Evolutionary conservation across 2,329 filamentous ascomycete genomes (phyloP), one percentile per base, ranked within the genome.

Genomic region (Sarocladium kiliense): DNA sequence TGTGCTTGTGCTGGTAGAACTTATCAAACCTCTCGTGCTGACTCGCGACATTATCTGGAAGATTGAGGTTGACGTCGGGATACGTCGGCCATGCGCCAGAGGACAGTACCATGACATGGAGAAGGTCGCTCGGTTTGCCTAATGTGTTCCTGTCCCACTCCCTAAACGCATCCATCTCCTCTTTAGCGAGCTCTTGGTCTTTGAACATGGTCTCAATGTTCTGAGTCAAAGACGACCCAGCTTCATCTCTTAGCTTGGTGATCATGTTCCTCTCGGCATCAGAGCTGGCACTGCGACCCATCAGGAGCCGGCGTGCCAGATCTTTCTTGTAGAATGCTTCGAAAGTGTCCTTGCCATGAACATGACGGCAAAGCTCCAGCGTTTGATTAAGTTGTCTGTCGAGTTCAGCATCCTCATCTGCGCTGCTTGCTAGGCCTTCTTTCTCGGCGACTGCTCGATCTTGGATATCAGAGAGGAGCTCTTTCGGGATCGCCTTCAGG

Each of bases 191-290:
- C 66, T 97, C 92, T 70, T 97, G 91, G 65, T 99, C 94, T 70
- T 96, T 96, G 77, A 99, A 99, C 94, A 99, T 99, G 59, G 93
- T 90, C 71, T 99, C 95, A 0, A 99, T 78, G 65, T 99, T 99
- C 67, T 96, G 92, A 0, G 94, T 99, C 68, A 99, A 97, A 62
- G 84, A 89, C 14, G 89, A 88, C 37, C 94, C 94, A 66, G 94
- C 99, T 75, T 99, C 94, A 61, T 86, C 88, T 72, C 94, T 93
- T 26, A 99, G 78, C 61, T 95, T 90, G 25, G 89, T 80, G 49
- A 99, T 80, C 94, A 99, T 99, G 71, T 88, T 96, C 59, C 92
- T 84, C 73, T 99, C 95, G 0, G 94, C 93, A 70, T 99, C 94
- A 55, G 93, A 89, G 66, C 91, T 97, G 21, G 93, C 92, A 67